phyloP scores from a whole-genome alignment of 768 basidiomycete species.

The Boletus sp. region DNA sequence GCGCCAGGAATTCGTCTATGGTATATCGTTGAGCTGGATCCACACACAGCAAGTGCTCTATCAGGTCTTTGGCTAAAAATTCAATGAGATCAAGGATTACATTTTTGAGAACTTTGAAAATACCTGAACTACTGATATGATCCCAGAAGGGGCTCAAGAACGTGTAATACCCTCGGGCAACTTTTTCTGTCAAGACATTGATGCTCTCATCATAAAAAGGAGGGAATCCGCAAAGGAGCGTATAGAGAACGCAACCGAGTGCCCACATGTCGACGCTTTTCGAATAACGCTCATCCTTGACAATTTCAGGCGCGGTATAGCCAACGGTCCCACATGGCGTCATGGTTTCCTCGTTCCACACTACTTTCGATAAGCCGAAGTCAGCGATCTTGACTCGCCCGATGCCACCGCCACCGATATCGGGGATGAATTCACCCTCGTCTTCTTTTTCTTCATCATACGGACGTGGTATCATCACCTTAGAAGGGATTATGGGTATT shows the following conservation, averaged over 20 bases:
- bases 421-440: slow-evolving; percentile 92
- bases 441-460: slow-evolving; percentile 99
- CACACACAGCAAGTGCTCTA: slow-evolving; percentile 91
- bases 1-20: slow-evolving; percentile 95
- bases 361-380: slow-evolving; percentile 95
- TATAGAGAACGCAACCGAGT: slow-evolving; percentile 97
- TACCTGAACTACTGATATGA: slow-evolving; percentile 81
- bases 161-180: slow-evolving; percentile 95
- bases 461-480: slow-evolving; percentile 67
- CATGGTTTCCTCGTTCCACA: slow-evolving; percentile 99
- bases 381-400: slow-evolving; percentile 98
- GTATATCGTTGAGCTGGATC: slow-evolving; percentile 95
- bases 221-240: slow-evolving; percentile 93
- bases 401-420: slow-evolving; percentile 94
- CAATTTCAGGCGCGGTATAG: slow-evolving; percentile 98
- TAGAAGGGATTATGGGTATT: slow-evolving; percentile 89
- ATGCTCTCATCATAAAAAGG: slow-evolving; percentile 99
- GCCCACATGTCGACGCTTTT: slow-evolving; percentile 99
- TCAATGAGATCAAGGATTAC: slow-evolving; percentile 10
- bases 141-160: slow-evolving; percentile 99
- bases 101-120: slow-evolving; percentile 11
- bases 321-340: slow-evolving; percentile 99
- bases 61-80: slow-evolving; percentile 84
- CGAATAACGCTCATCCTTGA: slow-evolving; percentile 96
- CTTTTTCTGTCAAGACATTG: slow-evolving; percentile 96